Evolutionary conservation across 306 rosid genomes (phyloP).

Genomic region (Calophaca sinica): DNA sequence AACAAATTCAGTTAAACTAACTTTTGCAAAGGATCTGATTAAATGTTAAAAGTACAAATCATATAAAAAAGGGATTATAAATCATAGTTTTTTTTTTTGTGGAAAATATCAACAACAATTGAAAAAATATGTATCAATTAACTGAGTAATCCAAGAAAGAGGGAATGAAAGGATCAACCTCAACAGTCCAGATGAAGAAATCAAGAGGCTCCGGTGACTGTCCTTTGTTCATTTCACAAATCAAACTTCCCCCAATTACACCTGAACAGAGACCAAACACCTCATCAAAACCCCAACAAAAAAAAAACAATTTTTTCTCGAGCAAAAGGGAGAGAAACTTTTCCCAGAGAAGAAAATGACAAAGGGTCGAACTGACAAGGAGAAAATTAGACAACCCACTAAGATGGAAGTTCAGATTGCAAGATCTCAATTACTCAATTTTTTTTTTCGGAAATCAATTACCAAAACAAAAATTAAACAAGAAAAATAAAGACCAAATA

Average conservation of each 20-base stretch:
- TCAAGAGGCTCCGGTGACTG: constrained; percentile 97
- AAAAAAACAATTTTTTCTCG: not conserved
- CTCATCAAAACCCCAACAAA: constrained; percentile 17
- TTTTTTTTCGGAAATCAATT: not conserved
- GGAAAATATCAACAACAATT: constrained; percentile 4
- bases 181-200: constrained; percentile 99
- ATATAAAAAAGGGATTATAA: not conserved
- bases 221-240: constrained; percentile 80
- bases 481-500: constrained; percentile 22
- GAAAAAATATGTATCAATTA: not conserved
- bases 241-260: constrained; percentile 50
- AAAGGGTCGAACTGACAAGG: not conserved
- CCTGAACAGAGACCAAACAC: constrained; percentile 54
- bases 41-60: constrained; percentile 38
- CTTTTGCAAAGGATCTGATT: constrained; percentile 40
- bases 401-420: constrained; percentile 34
- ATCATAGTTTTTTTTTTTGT: not conserved
- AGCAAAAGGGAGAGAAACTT: constrained; percentile 3
- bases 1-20: constrained; percentile 24
- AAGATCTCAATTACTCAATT: constrained; percentile 55
- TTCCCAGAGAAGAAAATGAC: constrained; percentile 35
- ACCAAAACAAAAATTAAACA: constrained; percentile 16
- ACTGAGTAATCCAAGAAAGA: not conserved
- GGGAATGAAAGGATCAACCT: constrained; percentile 59
- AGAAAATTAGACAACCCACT: constrained; percentile 20